Base-by-base conservation (phyloP, 352 stramenopile species). In the Phytophthora pinifolia region DNA sequence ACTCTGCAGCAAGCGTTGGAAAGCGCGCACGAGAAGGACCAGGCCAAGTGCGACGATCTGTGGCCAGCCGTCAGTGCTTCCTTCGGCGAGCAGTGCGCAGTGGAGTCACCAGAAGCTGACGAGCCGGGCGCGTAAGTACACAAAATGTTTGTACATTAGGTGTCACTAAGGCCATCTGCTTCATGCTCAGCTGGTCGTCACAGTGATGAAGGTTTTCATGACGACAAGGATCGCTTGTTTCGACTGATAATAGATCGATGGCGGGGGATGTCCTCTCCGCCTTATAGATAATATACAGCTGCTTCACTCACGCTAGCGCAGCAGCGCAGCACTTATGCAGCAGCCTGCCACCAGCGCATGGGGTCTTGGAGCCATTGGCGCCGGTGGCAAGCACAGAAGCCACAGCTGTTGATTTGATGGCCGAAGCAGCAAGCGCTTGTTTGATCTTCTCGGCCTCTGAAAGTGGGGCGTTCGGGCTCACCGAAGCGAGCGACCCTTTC, bases 41-140 rank as follows among this genome's bases (percentile, higher is more conserved):
- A 74, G 12, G 71, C 77, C 46, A 77, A 81, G 30, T 82, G 66
- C 18, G 63, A 69, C 2, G 78, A 88, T 35, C 59, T 91, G 0
- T 83, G 82, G 61, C 43, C 59, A 15, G 59, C 65, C 0, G 48
- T 88, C n/a, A 69, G 57, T 50, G 46, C 53, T 4, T 61, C 64
- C 12, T 74, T 70, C 22, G 47, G 30, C 17, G 46, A 53, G 22
- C 56, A 63, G 27, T 74, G 61, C 35, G 29, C 55, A 18, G 47
- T 70, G 33, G 52, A 60, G 20, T 43, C 60, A 30, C 17, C 46
- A 3, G 22, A 27, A 27, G 30, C 17, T 27, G 47, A 57, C 35
- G 20, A 62, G 17, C 18, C 39, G 27, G 57, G 32, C 38, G 50
- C 58, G 18, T 71, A 55, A 62, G 38, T 30, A 49, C 22, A 37